Percentiles rank a stretch among this genome's conserved stretches.
phyloP scores from a whole-genome alignment of 768 basidiomycete species.

The Cubamyces lactineus region DNA sequence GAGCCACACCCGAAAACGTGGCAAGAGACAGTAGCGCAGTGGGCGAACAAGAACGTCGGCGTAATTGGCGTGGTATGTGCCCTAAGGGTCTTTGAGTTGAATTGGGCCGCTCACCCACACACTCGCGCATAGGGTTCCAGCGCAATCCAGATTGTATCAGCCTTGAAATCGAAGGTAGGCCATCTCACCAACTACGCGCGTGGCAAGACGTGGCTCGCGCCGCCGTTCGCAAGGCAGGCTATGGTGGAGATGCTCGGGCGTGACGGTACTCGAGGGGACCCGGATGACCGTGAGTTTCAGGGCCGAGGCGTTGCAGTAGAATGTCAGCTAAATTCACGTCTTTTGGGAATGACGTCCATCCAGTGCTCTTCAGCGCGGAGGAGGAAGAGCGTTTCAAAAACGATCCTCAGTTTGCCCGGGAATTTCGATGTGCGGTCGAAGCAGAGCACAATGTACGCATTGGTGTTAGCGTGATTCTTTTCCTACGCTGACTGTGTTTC shows the following conservation, averaged over 20 bases:
- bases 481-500: slow-evolving; percentile 14
- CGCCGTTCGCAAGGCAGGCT: slow-evolving; percentile 46
- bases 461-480: not conserved
- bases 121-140: slow-evolving; percentile 57
- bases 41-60: slow-evolving; percentile 57
- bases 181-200: slow-evolving; percentile 59
- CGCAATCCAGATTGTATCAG: slow-evolving; percentile 61
- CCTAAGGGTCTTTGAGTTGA: too few relatives aligned
- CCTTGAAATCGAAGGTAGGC: slow-evolving; percentile 54
- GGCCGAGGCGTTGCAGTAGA: too few relatives aligned
- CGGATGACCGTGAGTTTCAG: slow-evolving; percentile 46
- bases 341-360: not conserved
- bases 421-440: slow-evolving; percentile 54
- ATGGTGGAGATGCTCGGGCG: slow-evolving; percentile 46
- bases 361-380: slow-evolving; percentile 39
- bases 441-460: slow-evolving; percentile 49
- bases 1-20: slow-evolving; percentile 42
- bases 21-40: slow-evolving; percentile 49
- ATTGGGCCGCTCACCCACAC: too few relatives aligned
- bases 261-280: slow-evolving; percentile 25
- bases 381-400: slow-evolving; percentile 50
- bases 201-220: slow-evolving; percentile 60
- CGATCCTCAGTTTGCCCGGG: slow-evolving; percentile 49
- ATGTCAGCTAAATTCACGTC: too few relatives aligned
- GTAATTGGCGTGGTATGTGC: slow-evolving; percentile 59